Conservation (phyloP, 495 filamentous ascomycete genomes). For the Daldinia childiae region DNA sequence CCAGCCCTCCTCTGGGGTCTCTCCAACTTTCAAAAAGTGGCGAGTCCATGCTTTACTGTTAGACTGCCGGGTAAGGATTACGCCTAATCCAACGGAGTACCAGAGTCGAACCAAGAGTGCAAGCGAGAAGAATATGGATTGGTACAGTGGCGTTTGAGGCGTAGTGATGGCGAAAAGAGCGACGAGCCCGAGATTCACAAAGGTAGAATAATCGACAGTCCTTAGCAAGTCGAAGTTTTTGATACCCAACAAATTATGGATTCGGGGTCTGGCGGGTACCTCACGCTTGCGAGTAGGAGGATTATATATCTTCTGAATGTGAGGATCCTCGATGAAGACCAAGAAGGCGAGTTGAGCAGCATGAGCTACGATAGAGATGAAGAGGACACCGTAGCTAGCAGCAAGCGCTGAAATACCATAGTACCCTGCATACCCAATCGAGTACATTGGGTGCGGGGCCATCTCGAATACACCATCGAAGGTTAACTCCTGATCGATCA, state of each 20-base stretch:
- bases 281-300: constrained; percentile 73
- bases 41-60: constrained; percentile 91
- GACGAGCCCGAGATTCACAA: constrained; percentile 78
- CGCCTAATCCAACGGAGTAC: constrained; percentile 89
- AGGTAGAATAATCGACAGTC: constrained; percentile 79
- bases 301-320: constrained; percentile 99
- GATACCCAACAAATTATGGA: constrained; percentile 83
- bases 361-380: constrained; percentile 95
- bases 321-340: constrained; percentile 89
- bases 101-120: constrained; percentile 87
- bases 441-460: constrained; percentile 99
- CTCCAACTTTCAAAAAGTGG: constrained; percentile 96
- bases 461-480: constrained; percentile 99
- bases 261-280: constrained; percentile 54
- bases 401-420: constrained; percentile 99
- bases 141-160: constrained; percentile 76
- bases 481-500: constrained; percentile 96
- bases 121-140: constrained; percentile 80
- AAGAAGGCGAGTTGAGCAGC: constrained; percentile 95
- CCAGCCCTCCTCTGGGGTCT: constrained; percentile 91
- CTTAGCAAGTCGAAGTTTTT: constrained; percentile 88
- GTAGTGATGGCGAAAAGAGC: constrained; percentile 76
- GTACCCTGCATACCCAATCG: constrained; percentile 96
- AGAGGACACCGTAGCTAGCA: constrained; percentile 94
- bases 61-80: constrained; percentile 85